A percentile compares a stretch with the other conserved stretches of the same genome.
phyloP scores from a whole-genome alignment of 2,329 filamentous ascomycete species.

The Apiospora hydei region DNA sequence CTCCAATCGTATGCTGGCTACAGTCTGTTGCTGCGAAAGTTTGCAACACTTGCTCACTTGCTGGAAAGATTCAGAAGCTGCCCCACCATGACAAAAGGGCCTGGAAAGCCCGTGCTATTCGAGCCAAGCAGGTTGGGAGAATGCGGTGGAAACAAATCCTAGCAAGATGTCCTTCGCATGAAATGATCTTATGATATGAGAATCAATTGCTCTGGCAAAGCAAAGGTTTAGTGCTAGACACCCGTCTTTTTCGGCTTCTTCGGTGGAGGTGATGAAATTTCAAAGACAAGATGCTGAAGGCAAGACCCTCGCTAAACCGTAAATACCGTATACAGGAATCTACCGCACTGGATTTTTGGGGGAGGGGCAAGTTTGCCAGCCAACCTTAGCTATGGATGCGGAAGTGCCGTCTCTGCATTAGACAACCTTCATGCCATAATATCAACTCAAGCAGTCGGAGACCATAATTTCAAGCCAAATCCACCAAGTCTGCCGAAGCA shows the following conservation, averaged over 20 bases:
- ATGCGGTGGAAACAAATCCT: no score
- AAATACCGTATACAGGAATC: not conserved
- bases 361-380: not conserved
- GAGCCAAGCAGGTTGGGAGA: not conserved
- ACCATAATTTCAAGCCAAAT: not conserved
- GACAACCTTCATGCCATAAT: not conserved
- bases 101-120: not conserved
- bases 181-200: not conserved
- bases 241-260: not conserved
- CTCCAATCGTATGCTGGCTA: not conserved
- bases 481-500: not conserved
- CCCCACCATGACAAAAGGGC: conserved; percentile 7
- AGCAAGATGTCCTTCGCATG: not conserved
- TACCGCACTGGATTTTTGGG: not conserved
- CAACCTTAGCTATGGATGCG: no score
- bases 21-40: not conserved
- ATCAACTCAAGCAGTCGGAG: not conserved
- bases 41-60: not conserved
- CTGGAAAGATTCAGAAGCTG: conserved; percentile 7
- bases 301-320: not conserved
- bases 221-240: not conserved
- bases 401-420: not conserved
- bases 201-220: not conserved
- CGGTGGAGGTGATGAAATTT: conserved; percentile 21
- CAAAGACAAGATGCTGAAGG: not conserved